A percentile compares a stretch with the other conserved stretches of the same genome.
These are phyloP conservation scores for Russula ochroleuca DNA, from an alignment of 768 basidiomycete genomes.

Conservation along the genomic window DNA sequence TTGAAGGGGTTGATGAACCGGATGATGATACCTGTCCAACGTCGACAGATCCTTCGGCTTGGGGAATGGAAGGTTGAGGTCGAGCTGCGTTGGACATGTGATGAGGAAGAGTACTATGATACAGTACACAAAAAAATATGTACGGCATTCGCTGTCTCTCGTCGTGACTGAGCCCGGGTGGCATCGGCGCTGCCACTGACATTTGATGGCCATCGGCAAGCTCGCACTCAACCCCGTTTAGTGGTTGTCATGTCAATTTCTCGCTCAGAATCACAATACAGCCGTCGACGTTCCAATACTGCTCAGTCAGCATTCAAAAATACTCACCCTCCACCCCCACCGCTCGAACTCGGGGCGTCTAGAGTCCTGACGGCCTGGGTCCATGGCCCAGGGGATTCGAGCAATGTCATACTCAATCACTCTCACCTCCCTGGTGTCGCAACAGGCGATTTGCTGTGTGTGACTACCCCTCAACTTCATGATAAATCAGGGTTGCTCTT, in stretches of 20 bases:
- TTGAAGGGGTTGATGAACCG: conserved; percentile 19
- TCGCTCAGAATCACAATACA: conserved; percentile 60
- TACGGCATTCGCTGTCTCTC: background rate
- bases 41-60: conserved; percentile 3
- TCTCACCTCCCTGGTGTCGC: conserved; percentile 72
- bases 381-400: conserved; percentile 59
- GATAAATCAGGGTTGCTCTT: conserved; percentile 53
- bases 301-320: conserved; percentile 59
- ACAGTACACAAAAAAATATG: background rate
- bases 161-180: background rate
- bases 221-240: no score
- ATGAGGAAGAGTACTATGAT: background rate
- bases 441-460: conserved; percentile 69
- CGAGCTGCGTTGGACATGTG: conserved; percentile 1
- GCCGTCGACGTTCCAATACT: conserved; percentile 70
- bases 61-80: conserved; percentile 1
- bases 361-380: conserved; percentile 70
- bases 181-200: background rate
- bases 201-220: background rate
- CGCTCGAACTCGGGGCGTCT: conserved; percentile 58
- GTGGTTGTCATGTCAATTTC: conserved; percentile 47
- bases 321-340: conserved; percentile 34
- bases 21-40: conserved; percentile 8
- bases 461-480: conserved; percentile 43
- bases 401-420: conserved; percentile 63